phyloP scores from a whole-genome alignment of 73 alveolate species.

The Paramecium sexaurelia region DNA sequence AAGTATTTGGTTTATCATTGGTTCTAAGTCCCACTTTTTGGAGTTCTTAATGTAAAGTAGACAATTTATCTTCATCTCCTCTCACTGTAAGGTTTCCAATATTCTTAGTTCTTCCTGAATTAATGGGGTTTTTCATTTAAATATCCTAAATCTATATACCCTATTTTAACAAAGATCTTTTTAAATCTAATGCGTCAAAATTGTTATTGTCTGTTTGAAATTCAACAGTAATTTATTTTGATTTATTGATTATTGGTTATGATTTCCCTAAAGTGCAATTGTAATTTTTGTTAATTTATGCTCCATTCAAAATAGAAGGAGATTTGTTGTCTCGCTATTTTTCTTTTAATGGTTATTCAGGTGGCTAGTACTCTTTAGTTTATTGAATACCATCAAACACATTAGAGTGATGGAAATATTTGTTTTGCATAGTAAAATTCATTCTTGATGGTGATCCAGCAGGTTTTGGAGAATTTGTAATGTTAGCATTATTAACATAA shows the following conservation, averaged over 20 bases:
- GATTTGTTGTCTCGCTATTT: not conserved
- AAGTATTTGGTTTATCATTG: not conserved
- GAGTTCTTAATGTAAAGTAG: not conserved
- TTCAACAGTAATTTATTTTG: conserved; percentile 14
- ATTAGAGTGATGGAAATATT: conserved; percentile 25
- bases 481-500: not conserved
- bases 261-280: not conserved
- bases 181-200: conserved; percentile 11
- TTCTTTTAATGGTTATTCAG: not conserved
- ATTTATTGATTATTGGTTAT: conserved; percentile 6
- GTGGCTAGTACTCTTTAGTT: not conserved
- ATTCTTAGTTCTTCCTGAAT: not conserved
- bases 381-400: not conserved
- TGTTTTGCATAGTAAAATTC: not conserved
- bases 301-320: not conserved
- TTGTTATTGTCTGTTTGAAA: not conserved
- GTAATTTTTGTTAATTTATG: not conserved
- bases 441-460: conserved; percentile 28
- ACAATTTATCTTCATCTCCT: conserved; percentile 12
- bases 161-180: conserved; percentile 5
- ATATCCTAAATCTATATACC: not conserved
- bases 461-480: not conserved
- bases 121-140: conserved; percentile 1
- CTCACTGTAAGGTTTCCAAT: not conserved
- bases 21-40: conserved; percentile 10